These are phyloP conservation scores for Zygoascus sp. DNA, from an alignment of 1,139 yeast species.

Conservation along the genomic window DNA sequence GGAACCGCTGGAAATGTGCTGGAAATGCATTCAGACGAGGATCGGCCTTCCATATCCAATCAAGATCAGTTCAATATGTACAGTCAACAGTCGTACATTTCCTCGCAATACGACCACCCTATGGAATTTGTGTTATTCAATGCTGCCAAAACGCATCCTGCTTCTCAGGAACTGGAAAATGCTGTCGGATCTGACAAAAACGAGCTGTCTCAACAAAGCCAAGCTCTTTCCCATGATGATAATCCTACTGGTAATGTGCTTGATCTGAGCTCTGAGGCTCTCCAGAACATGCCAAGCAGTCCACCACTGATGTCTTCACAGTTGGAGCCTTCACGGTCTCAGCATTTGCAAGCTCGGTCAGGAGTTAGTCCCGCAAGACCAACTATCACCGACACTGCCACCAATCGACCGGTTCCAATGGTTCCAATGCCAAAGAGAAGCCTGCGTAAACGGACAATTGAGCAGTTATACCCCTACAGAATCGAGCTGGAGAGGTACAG, in stretches of 20 bases:
- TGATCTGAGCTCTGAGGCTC: too few relatives aligned
- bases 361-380: too few relatives aligned
- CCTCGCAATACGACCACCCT: neutral
- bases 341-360: too few relatives aligned
- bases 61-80: neutral
- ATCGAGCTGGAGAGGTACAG: conserved; percentile 11
- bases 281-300: too few relatives aligned
- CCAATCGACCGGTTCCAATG: neutral
- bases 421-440: conserved; percentile 2
- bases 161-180: neutral
- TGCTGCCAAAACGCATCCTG: neutral
- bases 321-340: too few relatives aligned
- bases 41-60: neutral
- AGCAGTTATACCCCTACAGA: conserved; percentile 10
- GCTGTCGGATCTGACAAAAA: too few relatives aligned
- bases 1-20: neutral
- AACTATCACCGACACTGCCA: conserved; percentile 1
- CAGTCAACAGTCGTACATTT: neutral
- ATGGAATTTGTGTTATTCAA: neutral
- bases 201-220: too few relatives aligned
- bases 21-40: neutral
- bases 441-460: conserved; percentile 12
- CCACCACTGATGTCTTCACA: too few relatives aligned
- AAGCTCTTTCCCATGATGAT: too few relatives aligned
- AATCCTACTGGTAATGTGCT: too few relatives aligned